phyloP scores from a whole-genome alignment of 306 rosid species.

The Malus sylvestris region DNA sequence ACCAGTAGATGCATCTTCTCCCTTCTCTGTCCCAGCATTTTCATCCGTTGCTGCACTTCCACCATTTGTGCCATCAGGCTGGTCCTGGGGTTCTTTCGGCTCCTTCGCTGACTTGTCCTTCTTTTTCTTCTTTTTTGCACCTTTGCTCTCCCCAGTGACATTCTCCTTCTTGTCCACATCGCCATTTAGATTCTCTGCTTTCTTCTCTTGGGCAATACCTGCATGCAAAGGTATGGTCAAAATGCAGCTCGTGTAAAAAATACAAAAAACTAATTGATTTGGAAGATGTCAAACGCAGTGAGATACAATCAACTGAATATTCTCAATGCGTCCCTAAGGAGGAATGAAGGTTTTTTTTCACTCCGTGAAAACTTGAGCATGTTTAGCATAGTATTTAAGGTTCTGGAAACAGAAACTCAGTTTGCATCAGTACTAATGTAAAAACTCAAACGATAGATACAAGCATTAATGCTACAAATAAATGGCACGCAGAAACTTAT shows the following conservation, averaged over 20 bases:
- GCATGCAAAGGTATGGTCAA: not conserved
- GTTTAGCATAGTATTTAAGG: not conserved
- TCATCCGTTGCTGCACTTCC: conserved; percentile 30
- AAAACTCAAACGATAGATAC: not conserved
- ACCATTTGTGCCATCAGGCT: conserved; percentile 22
- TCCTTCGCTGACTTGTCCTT: conserved; percentile 66
- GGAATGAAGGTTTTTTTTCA: not conserved
- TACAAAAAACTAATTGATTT: not conserved
- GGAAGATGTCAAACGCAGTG: too few species aligned
- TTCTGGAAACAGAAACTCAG: not conserved
- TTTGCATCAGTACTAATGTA: not conserved
- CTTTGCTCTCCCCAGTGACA: conserved; percentile 48
- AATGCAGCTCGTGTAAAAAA: not conserved
- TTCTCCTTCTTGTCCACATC: conserved; percentile 48
- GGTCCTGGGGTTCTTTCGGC: conserved; percentile 50
- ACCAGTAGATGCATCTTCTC: conserved; percentile 36
- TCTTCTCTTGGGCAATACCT: conserved; percentile 35
- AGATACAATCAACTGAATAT: too few species aligned
- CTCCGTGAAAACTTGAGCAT: not conserved
- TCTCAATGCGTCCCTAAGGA: too few species aligned
- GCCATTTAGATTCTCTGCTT: conserved; percentile 26
- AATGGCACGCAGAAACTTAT: not conserved
- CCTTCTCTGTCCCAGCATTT: conserved; percentile 35
- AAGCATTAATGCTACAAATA: too few species aligned
- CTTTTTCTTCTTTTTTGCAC: conserved; percentile 66